Percentiles rank a stretch among this genome's conserved stretches.
phyloP scores from a whole-genome alignment of 805 yeast species.

The Myxozyma lipomycoides region DNA sequence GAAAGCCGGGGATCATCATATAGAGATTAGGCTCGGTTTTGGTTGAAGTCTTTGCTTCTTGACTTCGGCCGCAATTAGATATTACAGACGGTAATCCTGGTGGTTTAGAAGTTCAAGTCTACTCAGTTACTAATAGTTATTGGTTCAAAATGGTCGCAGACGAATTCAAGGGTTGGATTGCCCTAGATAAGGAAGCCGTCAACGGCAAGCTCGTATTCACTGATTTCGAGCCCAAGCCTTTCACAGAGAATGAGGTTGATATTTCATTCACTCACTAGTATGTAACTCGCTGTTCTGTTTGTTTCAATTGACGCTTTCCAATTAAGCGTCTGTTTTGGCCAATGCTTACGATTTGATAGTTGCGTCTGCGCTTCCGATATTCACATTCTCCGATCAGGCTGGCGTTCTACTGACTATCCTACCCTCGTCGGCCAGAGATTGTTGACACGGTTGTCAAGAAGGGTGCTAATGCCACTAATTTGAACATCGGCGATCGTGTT shows the following conservation, averaged over 20 bases:
- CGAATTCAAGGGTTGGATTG: constrained; percentile 11
- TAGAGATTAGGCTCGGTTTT: too few relatives aligned
- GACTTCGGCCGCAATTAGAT: too few relatives aligned
- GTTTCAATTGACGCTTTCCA: not conserved
- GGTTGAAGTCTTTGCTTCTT: too few relatives aligned
- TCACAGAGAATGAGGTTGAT: constrained; percentile 14
- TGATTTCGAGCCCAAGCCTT: constrained; percentile 12
- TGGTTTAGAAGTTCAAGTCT: too few relatives aligned
- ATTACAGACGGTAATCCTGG: too few relatives aligned
- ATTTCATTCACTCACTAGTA: constrained; percentile 13
- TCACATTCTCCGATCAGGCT: constrained; percentile 49
- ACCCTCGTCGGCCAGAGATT: constrained; percentile 49
- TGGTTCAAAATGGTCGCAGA: too few relatives aligned
- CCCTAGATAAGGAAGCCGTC: constrained; percentile 5
- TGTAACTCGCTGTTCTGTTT: not conserved
- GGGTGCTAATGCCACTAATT: constrained; percentile 50
- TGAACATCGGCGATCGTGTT: constrained; percentile 61
- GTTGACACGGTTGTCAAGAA: constrained; percentile 38
- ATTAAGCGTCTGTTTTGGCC: not conserved
- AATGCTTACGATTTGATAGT: constrained; percentile 2
- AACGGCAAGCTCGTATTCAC: constrained; percentile 5
- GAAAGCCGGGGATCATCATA: too few relatives aligned
- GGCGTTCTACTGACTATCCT: constrained; percentile 43
- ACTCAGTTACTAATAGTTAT: too few relatives aligned
- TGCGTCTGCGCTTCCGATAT: constrained; percentile 56